Evolutionary conservation across 805 yeast species (phyloP).

Genomic region (Yarrowia sp.): DNA sequence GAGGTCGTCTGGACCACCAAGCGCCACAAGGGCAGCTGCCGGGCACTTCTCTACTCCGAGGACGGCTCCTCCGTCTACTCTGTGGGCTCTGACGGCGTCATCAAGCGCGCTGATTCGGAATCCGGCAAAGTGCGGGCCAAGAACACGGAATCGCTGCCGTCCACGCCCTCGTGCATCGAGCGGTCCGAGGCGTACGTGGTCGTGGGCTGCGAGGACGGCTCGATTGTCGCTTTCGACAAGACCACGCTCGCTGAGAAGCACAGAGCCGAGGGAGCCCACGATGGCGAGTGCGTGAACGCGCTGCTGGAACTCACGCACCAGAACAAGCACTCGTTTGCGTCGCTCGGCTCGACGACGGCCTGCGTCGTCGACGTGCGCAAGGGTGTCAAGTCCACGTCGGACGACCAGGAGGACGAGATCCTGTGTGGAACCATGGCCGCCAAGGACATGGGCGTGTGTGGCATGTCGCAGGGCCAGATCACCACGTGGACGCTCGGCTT

Average conservation of each 20-base stretch:
- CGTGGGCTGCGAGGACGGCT: constrained; percentile 67
- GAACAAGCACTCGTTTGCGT: constrained; percentile 74
- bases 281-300: constrained; percentile 65
- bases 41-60: constrained; percentile 67
- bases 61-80: constrained; percentile 59
- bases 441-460: constrained; percentile 67
- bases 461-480: constrained; percentile 87
- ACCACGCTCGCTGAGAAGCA: constrained; percentile 51
- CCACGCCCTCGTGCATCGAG: constrained; percentile 35
- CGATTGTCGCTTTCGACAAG: constrained; percentile 59
- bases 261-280: constrained; percentile 57
- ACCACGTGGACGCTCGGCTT: constrained; percentile 72
- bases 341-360: constrained; percentile 79
- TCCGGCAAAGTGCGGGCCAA: constrained; percentile 77
- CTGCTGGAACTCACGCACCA: constrained; percentile 66
- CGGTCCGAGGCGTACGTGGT: constrained; percentile 39
- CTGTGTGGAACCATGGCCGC: constrained; percentile 65
- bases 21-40: constrained; percentile 85
- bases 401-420: constrained; percentile 93
- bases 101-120: constrained; percentile 68
- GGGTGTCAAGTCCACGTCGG: constrained; percentile 63
- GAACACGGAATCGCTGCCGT: constrained; percentile 35
- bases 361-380: constrained; percentile 76
- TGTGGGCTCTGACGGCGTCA: constrained; percentile 73
- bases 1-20: constrained; percentile 70